Evolutionary conservation across 345 rosid genomes (phyloP).

Genomic region (Hevea brasiliensis): DNA sequence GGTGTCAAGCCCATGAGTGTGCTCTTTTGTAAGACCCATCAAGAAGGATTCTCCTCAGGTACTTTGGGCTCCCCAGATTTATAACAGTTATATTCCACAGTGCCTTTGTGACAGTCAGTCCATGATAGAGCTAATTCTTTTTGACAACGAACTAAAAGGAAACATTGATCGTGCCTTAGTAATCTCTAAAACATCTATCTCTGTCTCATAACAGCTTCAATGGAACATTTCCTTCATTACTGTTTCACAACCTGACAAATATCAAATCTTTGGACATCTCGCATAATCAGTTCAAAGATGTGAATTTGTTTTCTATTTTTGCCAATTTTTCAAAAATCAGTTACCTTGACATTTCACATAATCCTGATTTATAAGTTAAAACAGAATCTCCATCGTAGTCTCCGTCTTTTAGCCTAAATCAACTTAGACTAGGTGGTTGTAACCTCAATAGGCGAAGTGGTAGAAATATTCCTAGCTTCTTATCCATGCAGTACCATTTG

Average conservation of each 20-base stretch:
- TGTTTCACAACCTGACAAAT: slow-evolving; percentile 16
- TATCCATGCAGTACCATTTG: not conserved
- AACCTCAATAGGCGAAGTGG: slow-evolving; percentile 7
- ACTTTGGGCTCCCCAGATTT: no score
- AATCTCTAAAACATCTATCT: slow-evolving; percentile 1
- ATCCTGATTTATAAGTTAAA: not conserved
- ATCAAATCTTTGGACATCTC: slow-evolving; percentile 5
- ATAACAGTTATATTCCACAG: not conserved
- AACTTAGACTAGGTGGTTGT: slow-evolving; percentile 13
- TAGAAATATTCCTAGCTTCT: slow-evolving; percentile 3
- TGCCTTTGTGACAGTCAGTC: not conserved
- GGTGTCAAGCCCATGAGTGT: no score
- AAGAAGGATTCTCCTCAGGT: no score
- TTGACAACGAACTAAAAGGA: not conserved
- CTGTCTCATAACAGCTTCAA: not conserved
- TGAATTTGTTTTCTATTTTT: slow-evolving; percentile 4
- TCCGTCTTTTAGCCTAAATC: slow-evolving; percentile 13
- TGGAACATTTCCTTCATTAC: slow-evolving; percentile 7
- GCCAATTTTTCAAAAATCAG: slow-evolving; percentile 14
- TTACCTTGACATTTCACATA: slow-evolving; percentile 12
- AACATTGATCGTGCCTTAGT: slow-evolving; percentile 4
- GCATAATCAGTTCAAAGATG: not conserved
- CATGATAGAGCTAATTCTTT: not conserved
- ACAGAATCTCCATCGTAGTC: slow-evolving; percentile 6
- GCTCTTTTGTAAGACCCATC: no score